Evolutionary conservation across 2,329 filamentous ascomycete genomes (phyloP).

Genomic region (Ceratocystis harringtonii): DNA sequence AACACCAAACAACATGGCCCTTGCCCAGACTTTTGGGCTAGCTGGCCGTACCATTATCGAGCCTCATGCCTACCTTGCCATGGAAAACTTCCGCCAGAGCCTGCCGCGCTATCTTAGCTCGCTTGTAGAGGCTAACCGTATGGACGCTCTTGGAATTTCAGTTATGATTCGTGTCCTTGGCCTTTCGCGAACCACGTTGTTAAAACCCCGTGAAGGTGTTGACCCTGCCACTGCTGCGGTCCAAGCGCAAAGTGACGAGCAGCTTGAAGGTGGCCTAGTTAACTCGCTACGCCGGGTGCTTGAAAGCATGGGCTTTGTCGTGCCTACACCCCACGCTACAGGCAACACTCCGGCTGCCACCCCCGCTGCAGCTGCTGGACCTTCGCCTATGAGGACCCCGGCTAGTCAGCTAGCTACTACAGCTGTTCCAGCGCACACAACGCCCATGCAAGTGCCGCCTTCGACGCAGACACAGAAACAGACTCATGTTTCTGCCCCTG

Average conservation of each 20-base stretch:
- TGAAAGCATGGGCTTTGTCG: slow-evolving; percentile 25
- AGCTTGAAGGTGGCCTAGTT: slow-evolving; percentile 29
- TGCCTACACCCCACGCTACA: not conserved
- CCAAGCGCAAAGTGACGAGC: slow-evolving; percentile 24
- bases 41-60: slow-evolving; percentile 25
- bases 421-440: not conserved
- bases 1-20: slow-evolving; percentile 17
- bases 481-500: not conserved
- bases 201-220: slow-evolving; percentile 25
- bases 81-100: slow-evolving; percentile 33
- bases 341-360: slow-evolving; percentile 12
- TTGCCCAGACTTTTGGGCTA: slow-evolving; percentile 15
- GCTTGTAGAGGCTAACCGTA: slow-evolving; percentile 28
- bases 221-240: slow-evolving; percentile 21
- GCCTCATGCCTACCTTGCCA: slow-evolving; percentile 28
- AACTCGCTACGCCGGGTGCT: slow-evolving; percentile 28
- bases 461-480: not conserved
- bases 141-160: slow-evolving; percentile 34
- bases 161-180: slow-evolving; percentile 37
- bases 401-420: not conserved
- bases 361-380: not conserved
- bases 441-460: not conserved
- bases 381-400: not conserved
- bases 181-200: slow-evolving; percentile 31
- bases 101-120: slow-evolving; percentile 29